These are phyloP conservation scores for Somion occarium DNA, from an alignment of 1,284 basidiomycete species.

Conservation along the genomic window DNA sequence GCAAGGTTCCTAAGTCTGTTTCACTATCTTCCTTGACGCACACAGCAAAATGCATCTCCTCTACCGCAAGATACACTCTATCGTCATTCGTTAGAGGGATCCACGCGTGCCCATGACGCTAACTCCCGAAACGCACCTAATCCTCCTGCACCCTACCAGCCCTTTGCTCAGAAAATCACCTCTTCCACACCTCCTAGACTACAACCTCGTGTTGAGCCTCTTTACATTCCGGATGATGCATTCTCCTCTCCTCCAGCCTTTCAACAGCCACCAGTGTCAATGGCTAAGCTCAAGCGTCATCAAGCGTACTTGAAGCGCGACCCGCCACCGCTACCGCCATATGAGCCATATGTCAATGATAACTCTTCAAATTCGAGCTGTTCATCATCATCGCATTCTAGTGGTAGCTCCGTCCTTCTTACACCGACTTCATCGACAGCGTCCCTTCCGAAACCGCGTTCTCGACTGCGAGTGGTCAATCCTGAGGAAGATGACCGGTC, in stretches of 20 bases:
- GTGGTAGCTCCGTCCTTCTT: constrained; percentile 12
- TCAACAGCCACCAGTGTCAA: neutral
- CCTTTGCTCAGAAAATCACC: neutral
- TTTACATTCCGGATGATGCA: neutral
- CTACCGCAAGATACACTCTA: neutral
- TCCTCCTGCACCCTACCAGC: neutral
- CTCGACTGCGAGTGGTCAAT: neutral
- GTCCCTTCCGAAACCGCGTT: constrained; percentile 14
- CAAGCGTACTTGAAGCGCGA: neutral
- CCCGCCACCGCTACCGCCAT: neutral
- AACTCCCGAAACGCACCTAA: neutral
- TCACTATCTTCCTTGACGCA: neutral
- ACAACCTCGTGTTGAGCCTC: neutral
- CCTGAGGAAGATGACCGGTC: neutral
- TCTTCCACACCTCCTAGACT: neutral
- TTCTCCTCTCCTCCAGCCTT: neutral
- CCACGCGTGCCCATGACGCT: neutral
- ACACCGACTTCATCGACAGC: constrained; percentile 13
- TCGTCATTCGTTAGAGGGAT: neutral
- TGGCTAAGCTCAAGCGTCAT: neutral
- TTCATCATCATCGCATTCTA: neutral
- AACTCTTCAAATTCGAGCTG: neutral
- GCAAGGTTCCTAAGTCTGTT: neutral
- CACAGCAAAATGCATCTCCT: neutral
- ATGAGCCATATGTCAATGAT: neutral